Percentiles rank a stretch among this genome's conserved stretches.
Conservation (phyloP, 768 basidiomycete species). For the Russula lepida region DNA sequence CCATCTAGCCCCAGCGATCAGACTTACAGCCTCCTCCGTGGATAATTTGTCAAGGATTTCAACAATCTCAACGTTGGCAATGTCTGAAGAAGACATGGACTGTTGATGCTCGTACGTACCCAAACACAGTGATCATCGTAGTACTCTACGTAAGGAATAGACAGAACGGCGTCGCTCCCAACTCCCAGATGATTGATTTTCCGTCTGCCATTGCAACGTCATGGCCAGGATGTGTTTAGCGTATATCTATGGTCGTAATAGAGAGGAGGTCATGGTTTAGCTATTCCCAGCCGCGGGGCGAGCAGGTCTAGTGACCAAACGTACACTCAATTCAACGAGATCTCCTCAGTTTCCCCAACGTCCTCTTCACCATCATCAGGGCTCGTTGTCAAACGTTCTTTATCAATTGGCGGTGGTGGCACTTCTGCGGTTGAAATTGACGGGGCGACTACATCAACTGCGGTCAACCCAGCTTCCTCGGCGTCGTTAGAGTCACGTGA, state of each 20-base stretch:
- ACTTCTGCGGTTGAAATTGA: conserved; percentile 53
- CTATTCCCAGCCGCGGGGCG: neutral
- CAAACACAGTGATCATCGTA: neutral
- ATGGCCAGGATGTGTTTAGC: neutral
- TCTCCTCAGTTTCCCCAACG: conserved; percentile 71
- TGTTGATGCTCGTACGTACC: neutral
- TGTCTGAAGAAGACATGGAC: conserved; percentile 47
- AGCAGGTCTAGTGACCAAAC: neutral
- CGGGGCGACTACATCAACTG: conserved; percentile 35
- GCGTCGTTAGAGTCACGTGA: neutral
- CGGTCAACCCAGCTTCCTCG: conserved; percentile 9
- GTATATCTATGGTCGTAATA: neutral
- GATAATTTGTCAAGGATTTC: conserved; percentile 58
- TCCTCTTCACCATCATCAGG: conserved; percentile 60
- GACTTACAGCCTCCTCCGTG: conserved; percentile 62
- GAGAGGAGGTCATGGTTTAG: neutral
- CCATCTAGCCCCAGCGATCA: conserved; percentile 76
- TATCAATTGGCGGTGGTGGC: conserved; percentile 71
- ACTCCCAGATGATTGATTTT: neutral
- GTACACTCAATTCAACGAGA: conserved; percentile 29
- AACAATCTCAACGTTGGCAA: conserved; percentile 53
- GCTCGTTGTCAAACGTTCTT: conserved; percentile 42
- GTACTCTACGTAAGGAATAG: neutral
- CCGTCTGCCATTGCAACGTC: neutral
- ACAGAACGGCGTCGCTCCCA: neutral